Evolutionary conservation across 73 alveolate genomes (phyloP), one percentile per base, ranked within the genome.

Genomic region (Paramecium octaurelia): DNA sequence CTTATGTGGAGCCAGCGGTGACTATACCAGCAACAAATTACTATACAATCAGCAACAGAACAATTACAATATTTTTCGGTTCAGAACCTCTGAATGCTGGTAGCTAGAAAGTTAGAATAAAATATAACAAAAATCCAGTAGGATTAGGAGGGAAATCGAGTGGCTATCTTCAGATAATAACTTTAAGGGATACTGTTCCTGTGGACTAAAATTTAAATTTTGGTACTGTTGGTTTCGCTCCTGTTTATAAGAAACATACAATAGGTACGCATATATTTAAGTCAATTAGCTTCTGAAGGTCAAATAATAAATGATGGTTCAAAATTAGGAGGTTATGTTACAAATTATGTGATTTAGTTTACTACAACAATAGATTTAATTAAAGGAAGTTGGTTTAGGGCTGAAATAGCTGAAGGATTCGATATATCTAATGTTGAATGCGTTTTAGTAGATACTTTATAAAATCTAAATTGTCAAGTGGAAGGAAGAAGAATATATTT

Each of bases 71-170:
- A 20, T 87, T 11, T 8, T 34, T 50, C 69, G 71, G 83, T 6
- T 38, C 87, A 64, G 73, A 40, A 42, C 71, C 93, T 11, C 60
- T 87, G 14, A 87, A 87, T 87, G 93, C 93, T 21, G 93, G 93
- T 35, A 64, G 88, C 29, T 18, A 64, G 68, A 50, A 68, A 14
- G 71, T 87, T 34, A 87, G 77, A 54, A 87, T 87, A 5, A 87
- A 87, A 35, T 87, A 64, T 87, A 87, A 64, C 23, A 35, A 77
- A 40, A 87, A 87, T 68, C 93, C 93, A 35, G 87, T 54, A 10
- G 86, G 60, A 9, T 87, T 73, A 43, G 93, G 88, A 34, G 71
- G 85, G 60, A 60, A 38, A 36, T 73, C 86, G 1, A 64, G 85
- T 12, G 93, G 93, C 6, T 64, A 16, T 58, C 40, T 87, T 29